phyloP scores from a whole-genome alignment of 768 basidiomycete genomes.

The Russula olivacea region DNA sequence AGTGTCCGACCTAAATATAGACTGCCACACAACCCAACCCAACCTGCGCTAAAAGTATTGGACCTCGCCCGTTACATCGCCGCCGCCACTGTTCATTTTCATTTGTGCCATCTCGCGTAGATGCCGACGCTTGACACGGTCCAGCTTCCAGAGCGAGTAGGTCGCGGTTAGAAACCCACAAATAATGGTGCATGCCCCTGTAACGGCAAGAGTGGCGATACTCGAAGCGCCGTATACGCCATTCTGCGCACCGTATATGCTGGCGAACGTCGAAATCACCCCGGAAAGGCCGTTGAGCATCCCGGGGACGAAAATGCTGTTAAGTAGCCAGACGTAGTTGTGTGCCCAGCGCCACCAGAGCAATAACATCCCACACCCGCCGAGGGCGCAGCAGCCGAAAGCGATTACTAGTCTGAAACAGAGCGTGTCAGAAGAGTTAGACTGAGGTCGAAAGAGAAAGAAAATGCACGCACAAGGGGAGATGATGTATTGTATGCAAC shows the following conservation, averaged over 20 bases:
- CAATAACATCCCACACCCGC: slow-evolving; percentile 16
- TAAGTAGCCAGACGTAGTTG: slow-evolving; percentile 20
- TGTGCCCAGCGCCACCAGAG: slow-evolving; percentile 17
- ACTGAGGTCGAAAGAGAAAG: not conserved
- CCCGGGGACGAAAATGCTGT: slow-evolving; percentile 14
- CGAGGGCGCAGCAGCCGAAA: slow-evolving; percentile 12
- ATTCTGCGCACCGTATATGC: not conserved
- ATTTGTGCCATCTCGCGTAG: not conserved
- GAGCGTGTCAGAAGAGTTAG: not conserved
- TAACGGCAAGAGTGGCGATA: slow-evolving; percentile 13
- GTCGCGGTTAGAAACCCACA: slow-evolving; percentile 8
- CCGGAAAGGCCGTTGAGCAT: slow-evolving; percentile 17
- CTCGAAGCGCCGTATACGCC: not conserved
- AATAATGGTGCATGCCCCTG: slow-evolving; percentile 1
- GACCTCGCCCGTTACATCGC: not conserved
- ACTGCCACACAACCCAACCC: no score
- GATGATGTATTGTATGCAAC: not conserved
- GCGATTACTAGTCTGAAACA: slow-evolving; percentile 9
- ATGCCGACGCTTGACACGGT: slow-evolving; percentile 4
- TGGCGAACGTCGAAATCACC: slow-evolving; percentile 11
- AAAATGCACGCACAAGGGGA: slow-evolving; percentile 13
- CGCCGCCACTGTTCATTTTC: not conserved
- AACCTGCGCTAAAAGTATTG: not conserved
- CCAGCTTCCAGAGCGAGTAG: slow-evolving; percentile 7
- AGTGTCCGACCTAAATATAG: not conserved